Evolutionary conservation across 768 basidiomycete species (phyloP).

Genomic region (Amanita rubescens): DNA sequence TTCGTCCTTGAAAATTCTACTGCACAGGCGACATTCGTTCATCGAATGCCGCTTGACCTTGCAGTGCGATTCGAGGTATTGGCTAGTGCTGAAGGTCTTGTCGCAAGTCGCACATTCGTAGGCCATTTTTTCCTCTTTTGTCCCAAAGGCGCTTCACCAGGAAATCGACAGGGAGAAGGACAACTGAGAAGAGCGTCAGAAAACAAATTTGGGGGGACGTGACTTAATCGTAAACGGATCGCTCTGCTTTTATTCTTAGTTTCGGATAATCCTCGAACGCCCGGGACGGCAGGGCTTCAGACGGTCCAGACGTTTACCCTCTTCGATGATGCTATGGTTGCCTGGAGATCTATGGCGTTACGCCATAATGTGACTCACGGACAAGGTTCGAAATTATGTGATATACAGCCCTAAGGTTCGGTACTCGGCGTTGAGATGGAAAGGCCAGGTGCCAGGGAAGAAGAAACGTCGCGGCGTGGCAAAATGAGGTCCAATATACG

Average conservation of each 20-base stretch:
- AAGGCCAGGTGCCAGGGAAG: background rate
- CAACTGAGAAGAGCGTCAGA: background rate
- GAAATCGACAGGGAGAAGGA: background rate
- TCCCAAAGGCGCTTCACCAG: background rate
- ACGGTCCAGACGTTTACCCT: no score
- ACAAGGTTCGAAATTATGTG: background rate
- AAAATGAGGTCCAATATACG: background rate
- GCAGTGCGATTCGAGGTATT: slow-evolving; percentile 1
- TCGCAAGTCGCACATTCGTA: background rate
- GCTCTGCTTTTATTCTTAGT: background rate
- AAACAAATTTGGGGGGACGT: background rate
- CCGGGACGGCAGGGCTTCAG: background rate
- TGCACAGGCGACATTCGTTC: background rate
- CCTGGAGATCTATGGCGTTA: background rate
- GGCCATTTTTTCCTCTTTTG: background rate
- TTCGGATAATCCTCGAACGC: background rate
- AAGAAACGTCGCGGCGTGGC: background rate
- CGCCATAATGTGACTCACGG: background rate
- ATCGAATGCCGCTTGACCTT: background rate
- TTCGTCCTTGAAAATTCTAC: background rate
- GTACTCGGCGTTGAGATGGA: background rate
- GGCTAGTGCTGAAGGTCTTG: slow-evolving; percentile 1
- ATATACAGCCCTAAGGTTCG: background rate
- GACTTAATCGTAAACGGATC: background rate
- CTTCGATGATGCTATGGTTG: background rate